Evolutionary conservation across 1,284 basidiomycete genomes (phyloP).

Genomic region (Marasmius oreades): DNA sequence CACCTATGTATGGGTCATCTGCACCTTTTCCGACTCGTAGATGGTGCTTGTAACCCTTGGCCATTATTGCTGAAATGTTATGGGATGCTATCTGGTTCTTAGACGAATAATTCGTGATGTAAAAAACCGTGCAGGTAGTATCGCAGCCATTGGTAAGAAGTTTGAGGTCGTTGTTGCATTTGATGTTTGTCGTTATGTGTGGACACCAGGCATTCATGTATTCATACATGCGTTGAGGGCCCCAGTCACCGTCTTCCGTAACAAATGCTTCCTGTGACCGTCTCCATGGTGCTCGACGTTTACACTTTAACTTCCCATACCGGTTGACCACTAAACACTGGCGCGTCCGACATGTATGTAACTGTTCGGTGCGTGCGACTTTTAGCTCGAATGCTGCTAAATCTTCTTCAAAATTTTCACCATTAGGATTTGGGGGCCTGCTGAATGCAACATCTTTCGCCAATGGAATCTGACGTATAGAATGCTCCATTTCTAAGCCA

Average conservation of each 20-base stretch:
- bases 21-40: no score
- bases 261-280: slow-evolving; percentile 20
- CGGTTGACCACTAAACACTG: slow-evolving; percentile 21
- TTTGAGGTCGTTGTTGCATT: slow-evolving; percentile 29
- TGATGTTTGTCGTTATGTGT: neutral
- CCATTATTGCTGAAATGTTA: slow-evolving; percentile 31
- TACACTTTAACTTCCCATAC: slow-evolving; percentile 25
- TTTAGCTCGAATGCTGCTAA: slow-evolving; percentile 1
- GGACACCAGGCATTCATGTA: slow-evolving; percentile 26
- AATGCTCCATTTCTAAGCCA: slow-evolving; percentile 12
- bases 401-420: neutral
- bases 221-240: slow-evolving; percentile 17
- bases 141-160: slow-evolving; percentile 24
- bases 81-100: slow-evolving; percentile 25
- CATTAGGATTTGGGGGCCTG: slow-evolving; percentile 3
- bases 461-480: slow-evolving; percentile 12
- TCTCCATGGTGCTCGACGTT: slow-evolving; percentile 31
- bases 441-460: slow-evolving; percentile 2
- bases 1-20: slow-evolving; percentile 11
- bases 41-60: slow-evolving; percentile 26
- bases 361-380: slow-evolving; percentile 24
- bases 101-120: slow-evolving; percentile 24
- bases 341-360: slow-evolving; percentile 26
- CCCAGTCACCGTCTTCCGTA: slow-evolving; percentile 23
- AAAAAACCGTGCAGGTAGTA: slow-evolving; percentile 22